A percentile compares a stretch with the other conserved stretches of the same genome.
Conservation (phyloP, 2,329 filamentous ascomycete genomes). For the Rutstroemia sp. region DNA sequence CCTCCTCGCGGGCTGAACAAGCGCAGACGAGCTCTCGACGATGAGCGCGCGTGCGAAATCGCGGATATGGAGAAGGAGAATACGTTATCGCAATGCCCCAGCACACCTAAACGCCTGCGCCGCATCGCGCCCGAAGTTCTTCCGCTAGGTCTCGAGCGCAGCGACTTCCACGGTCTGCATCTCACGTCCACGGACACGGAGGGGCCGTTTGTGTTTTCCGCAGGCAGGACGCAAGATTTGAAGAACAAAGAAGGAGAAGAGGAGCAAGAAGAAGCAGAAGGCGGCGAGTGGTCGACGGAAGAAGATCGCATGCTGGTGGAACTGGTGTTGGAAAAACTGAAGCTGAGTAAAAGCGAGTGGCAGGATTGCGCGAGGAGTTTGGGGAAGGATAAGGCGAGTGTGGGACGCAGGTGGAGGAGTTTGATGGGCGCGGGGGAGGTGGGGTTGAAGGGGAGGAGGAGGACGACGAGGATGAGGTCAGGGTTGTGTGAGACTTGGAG, state of each 20-base stretch:
- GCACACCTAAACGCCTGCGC: conserved; percentile 49
- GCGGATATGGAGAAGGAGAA: conserved; percentile 24
- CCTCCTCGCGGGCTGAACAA: conserved; percentile 44
- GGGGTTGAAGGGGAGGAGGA: conserved; percentile 38
- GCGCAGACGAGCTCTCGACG: conserved; percentile 39
- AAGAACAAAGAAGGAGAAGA: conserved; percentile 20
- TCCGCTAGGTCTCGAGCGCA: conserved; percentile 50
- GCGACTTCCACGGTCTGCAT: conserved; percentile 49
- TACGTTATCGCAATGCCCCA: conserved; percentile 23
- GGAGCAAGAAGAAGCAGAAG: neutral
- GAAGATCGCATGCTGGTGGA: conserved; percentile 61
- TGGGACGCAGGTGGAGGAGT: conserved; percentile 56
- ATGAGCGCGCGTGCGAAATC: conserved; percentile 40
- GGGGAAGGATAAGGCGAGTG: conserved; percentile 50
- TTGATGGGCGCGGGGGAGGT: conserved; percentile 36
- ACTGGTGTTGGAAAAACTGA: conserved; percentile 59
- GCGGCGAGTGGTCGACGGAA: conserved; percentile 48
- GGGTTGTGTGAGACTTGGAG: conserved; percentile 51
- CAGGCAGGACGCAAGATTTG: neutral
- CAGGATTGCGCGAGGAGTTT: conserved; percentile 58
- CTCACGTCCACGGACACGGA: conserved; percentile 17
- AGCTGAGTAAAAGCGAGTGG: conserved; percentile 57
- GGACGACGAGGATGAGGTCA: conserved; percentile 32
- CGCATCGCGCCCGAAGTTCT: conserved; percentile 54
- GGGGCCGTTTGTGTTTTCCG: neutral